Base-by-base conservation (phyloP, 2,329 filamentous ascomycete genomes). In the Aureobasidium sp. region DNA sequence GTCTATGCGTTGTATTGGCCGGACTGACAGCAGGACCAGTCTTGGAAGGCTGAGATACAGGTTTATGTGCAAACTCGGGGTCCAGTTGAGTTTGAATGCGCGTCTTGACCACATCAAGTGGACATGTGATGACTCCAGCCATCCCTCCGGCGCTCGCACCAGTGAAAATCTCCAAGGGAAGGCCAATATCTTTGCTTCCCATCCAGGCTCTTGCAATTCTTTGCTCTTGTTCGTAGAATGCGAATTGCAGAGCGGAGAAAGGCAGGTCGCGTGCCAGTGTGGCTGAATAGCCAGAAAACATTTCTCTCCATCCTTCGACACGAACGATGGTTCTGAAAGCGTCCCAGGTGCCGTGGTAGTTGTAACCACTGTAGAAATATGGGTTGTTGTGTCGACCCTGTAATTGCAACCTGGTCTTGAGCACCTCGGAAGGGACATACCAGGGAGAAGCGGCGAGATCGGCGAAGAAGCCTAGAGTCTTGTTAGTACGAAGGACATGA, bases 271-370 rank as follows among this genome's bases (percentile, higher is more conserved):
- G 88, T 76, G 90, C 94, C 3, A 99, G 84, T 0, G 94, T 99
- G 11, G 94, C 94, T 73, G 94, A 94, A 78, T 95, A 99, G n/a
- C 94, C 94, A 68, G 96, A 88, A 74, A 97, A 99, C 29, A 99
- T 82, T n/a, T 95, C 94, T 0, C 84, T 80, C 59, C 91, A 81
- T 0, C 94, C 95, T 77, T 99, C 94, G 45, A 82, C 81, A 42
- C 86, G 85, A 16, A 91, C 82, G 63, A 99, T 97, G 1, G 91
- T 96, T 67, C 87, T 85, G 14, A 87, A 85, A 2, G 94, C 95
- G 74, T 99, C 89, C 59, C 86, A 74, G 2, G 90, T 96, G 45
- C 86, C 87, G 68, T 87, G 88, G 74, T 99, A 99, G 74, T 99
- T 99, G 77, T 99, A 99, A 61, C 94, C 94, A 0, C 91, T 96